Evolutionary conservation across 2,329 filamentous ascomycete species (phyloP).

Genomic region (Ciborinia camelliae): DNA sequence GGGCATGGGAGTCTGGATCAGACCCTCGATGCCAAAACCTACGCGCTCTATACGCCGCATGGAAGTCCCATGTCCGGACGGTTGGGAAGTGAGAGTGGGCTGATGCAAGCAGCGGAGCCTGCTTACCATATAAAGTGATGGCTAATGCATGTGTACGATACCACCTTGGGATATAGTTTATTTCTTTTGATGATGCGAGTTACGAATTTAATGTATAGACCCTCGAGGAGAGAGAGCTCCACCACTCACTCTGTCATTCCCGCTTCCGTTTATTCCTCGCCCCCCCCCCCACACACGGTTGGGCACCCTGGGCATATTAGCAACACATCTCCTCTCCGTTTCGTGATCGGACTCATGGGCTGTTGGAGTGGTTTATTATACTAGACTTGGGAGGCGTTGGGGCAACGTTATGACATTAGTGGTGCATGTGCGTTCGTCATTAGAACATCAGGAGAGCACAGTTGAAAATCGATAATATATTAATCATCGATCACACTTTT

Average conservation of each 20-base stretch:
- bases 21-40: not conserved
- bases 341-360: too few species aligned
- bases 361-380: too few species aligned
- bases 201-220: not conserved
- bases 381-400: too few species aligned
- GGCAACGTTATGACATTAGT: too few species aligned
- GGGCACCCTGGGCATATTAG: too few species aligned
- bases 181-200: not conserved
- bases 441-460: too few species aligned
- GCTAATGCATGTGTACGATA: not conserved
- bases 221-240: too few species aligned
- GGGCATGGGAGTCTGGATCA: not conserved
- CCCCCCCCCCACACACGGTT: too few species aligned
- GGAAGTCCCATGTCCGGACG: not conserved
- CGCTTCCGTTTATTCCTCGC: not conserved
- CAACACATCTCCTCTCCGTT: too few species aligned
- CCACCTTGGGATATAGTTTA: not conserved
- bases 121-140: not conserved
- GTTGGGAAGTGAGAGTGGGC: not conserved
- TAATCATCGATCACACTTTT: too few species aligned
- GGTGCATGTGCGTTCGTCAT: too few species aligned
- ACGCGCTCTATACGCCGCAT: not conserved
- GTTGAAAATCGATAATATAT: too few species aligned
- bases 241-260: not conserved
- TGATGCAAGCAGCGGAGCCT: not conserved